phyloP scores from a whole-genome alignment of 306 rosid genomes.

The Spatholobus suberectus region DNA sequence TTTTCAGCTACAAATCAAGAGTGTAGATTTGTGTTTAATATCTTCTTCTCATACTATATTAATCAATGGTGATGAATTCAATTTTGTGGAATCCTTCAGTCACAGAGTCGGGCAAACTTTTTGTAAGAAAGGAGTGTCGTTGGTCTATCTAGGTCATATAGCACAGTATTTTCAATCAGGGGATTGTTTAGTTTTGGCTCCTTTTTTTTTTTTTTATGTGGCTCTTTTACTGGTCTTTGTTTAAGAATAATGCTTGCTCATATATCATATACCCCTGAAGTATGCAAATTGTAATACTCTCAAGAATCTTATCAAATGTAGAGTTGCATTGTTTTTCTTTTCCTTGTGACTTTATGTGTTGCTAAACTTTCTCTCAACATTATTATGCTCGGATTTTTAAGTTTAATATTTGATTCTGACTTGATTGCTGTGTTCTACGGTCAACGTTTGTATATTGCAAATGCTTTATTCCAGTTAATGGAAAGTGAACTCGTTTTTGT shows the following conservation, averaged over 20 bases:
- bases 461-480: background rate
- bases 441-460: background rate
- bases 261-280: background rate
- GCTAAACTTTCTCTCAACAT: background rate
- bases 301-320: background rate
- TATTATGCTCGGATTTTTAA: background rate
- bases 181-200: background rate
- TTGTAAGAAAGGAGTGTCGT: background rate
- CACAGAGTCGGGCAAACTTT: background rate
- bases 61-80: background rate
- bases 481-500: background rate
- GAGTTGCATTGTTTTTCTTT: background rate
- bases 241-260: background rate
- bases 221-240: background rate
- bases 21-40: background rate
- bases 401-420: slow-evolving; percentile 1
- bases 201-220: background rate
- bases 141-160: background rate
- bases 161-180: background rate
- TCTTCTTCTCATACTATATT: background rate
- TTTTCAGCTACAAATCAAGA: background rate
- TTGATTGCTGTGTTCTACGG: background rate
- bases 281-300: background rate
- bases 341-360: background rate
- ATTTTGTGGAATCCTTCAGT: background rate